Conservation (phyloP, 139 green algal genomes). For the Picochlorum costavermella region DNA sequence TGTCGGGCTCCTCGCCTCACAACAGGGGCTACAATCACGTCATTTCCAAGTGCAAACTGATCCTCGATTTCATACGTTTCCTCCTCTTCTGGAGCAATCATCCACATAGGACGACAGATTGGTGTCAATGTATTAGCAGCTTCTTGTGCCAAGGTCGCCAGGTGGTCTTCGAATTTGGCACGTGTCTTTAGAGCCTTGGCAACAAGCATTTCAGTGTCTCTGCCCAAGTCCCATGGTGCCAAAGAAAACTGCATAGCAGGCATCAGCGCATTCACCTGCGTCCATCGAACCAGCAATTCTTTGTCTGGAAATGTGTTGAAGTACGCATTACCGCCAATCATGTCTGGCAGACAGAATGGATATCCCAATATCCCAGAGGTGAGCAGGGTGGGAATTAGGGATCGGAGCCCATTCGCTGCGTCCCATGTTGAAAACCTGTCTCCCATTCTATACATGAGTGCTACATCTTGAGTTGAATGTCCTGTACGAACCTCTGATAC, state of each 20-base stretch:
- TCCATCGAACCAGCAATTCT: conserved; percentile 58
- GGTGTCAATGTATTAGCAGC: conserved; percentile 37
- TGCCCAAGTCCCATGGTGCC: conserved; percentile 46
- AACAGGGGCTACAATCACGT: conserved; percentile 58
- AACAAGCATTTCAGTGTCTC: conserved; percentile 32
- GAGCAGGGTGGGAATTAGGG: conserved; percentile 54
- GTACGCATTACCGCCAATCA: conserved; percentile 60
- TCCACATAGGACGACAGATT: conserved; percentile 56
- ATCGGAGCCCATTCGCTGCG: conserved; percentile 44
- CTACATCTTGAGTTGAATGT: conserved; percentile 36
- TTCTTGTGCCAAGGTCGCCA: conserved; percentile 27
- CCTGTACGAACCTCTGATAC: conserved; percentile 53
- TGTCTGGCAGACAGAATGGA: conserved; percentile 59
- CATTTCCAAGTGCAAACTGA: conserved; percentile 49
- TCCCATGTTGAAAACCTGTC: conserved; percentile 54
- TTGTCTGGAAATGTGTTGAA: conserved; percentile 38
- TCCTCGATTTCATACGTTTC: conserved; percentile 50
- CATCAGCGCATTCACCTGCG: conserved; percentile 58
- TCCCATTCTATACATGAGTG: conserved; percentile 50
- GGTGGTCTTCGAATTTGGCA: conserved; percentile 8
- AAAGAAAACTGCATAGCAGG: conserved; percentile 62
- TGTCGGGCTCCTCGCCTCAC: conserved; percentile 34
- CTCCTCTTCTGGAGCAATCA: conserved; percentile 46
- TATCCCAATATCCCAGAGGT: conserved; percentile 57
- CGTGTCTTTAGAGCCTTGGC: conserved; percentile 18